A percentile compares a stretch with the other conserved stretches of the same genome.
Conservation (phyloP, 768 basidiomycete genomes). For the Auriscalpium vulgare region DNA sequence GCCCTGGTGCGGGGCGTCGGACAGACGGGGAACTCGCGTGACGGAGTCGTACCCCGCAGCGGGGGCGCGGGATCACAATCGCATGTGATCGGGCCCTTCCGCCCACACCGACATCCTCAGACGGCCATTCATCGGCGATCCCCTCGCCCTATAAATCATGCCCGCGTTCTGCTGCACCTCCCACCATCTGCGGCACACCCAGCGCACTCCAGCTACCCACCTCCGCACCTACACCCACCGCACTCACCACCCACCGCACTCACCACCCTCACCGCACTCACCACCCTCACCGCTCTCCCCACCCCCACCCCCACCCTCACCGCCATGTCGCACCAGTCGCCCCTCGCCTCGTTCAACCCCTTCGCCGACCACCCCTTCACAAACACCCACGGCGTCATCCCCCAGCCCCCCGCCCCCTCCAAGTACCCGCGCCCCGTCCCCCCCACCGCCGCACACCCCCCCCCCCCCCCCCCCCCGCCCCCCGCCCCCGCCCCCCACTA, state of each 20-base stretch:
- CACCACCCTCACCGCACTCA: too few species aligned
- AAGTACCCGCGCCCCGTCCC: conserved; percentile 37
- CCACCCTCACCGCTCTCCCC: not conserved
- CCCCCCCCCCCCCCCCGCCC: conserved; percentile 9
- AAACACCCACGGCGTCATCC: conserved; percentile 25
- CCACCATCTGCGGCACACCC: not conserved
- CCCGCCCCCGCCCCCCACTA: conserved; percentile 4
- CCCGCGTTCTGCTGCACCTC: not conserved
- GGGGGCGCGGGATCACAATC: too few species aligned
- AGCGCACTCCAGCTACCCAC: too few species aligned
- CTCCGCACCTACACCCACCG: not conserved
- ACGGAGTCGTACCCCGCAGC: too few species aligned
- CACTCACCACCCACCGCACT: not conserved
- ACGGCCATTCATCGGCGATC: conserved; percentile 1
- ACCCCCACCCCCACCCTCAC: not conserved
- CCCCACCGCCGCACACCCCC: conserved; percentile 18
- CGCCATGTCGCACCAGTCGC: conserved; percentile 19
- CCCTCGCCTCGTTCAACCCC: conserved; percentile 44
- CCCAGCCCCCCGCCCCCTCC: conserved; percentile 38
- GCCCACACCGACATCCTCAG: too few species aligned
- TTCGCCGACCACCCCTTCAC: conserved; percentile 55
- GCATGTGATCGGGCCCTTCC: too few species aligned
- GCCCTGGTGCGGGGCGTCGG: too few species aligned
- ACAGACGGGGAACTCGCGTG: too few species aligned
- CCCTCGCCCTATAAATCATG: conserved; percentile 5